These are phyloP conservation scores for Candida awuae DNA, from an alignment of 805 yeast genomes.

Conservation along the genomic window DNA sequence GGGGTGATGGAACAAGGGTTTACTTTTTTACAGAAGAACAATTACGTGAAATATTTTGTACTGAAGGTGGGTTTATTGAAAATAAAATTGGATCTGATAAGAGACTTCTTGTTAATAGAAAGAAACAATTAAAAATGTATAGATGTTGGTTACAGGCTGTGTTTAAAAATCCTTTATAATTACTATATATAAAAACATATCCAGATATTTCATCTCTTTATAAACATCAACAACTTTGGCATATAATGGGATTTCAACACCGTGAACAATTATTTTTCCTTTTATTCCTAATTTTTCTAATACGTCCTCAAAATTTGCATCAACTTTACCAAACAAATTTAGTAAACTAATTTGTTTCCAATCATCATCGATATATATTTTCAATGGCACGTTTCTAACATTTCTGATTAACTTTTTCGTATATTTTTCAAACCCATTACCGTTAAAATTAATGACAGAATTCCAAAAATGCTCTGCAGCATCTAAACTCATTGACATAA, in stretches of 20 bases:
- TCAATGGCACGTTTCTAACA: slow-evolving; percentile 39
- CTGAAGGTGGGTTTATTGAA: slow-evolving; percentile 48
- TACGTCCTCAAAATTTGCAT: too few relatives aligned
- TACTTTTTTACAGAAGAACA: slow-evolving; percentile 96
- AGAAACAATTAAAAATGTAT: slow-evolving; percentile 89
- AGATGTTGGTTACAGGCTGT: slow-evolving; percentile 96
- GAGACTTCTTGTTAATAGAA: slow-evolving; percentile 82
- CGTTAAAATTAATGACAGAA: slow-evolving; percentile 25
- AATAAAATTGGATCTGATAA: slow-evolving; percentile 82
- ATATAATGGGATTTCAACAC: slow-evolving; percentile 40
- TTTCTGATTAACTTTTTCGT: slow-evolving; percentile 24
- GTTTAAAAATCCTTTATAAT: slow-evolving; percentile 38
- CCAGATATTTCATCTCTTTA: slow-evolving; percentile 40
- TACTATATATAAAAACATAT: slow-evolving; percentile 57
- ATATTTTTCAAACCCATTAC: slow-evolving; percentile 17
- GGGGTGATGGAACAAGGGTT: slow-evolving; percentile 98
- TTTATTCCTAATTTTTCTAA: too few relatives aligned
- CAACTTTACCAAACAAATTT: too few relatives aligned
- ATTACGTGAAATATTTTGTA: slow-evolving; percentile 61
- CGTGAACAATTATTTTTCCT: too few relatives aligned
- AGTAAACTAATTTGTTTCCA: slow-evolving; percentile 32
- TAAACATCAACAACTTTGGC: slow-evolving; percentile 41
- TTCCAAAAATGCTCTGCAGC: slow-evolving; percentile 55
- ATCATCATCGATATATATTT: slow-evolving; percentile 33
- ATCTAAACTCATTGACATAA: slow-evolving; percentile 67